Evolutionary conservation across 306 rosid genomes (phyloP).

Genomic region (Glycyrrhiza uralensis): DNA sequence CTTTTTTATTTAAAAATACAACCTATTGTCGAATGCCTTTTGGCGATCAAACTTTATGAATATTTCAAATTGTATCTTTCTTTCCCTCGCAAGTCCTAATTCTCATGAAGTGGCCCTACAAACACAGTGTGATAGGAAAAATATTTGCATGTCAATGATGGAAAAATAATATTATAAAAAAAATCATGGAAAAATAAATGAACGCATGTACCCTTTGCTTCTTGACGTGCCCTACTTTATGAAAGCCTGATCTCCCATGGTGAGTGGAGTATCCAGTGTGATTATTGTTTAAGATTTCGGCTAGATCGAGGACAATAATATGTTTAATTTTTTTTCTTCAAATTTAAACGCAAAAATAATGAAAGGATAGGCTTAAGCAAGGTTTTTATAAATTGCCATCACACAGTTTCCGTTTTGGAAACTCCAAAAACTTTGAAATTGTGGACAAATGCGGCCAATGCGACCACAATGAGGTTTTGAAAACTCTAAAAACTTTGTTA

Average conservation of each 20-base stretch:
- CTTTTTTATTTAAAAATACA: too few species aligned
- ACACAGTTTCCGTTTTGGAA: too few species aligned
- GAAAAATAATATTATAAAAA: neutral
- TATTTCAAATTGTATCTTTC: conserved; percentile 40
- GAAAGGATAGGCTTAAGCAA: neutral
- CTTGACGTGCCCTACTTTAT: conserved; percentile 34
- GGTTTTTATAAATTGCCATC: too few species aligned
- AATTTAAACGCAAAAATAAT: neutral
- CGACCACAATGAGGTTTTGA: too few species aligned
- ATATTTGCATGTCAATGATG: conserved; percentile 51
- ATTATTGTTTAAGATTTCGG: conserved; percentile 21
- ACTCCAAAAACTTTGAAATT: too few species aligned
- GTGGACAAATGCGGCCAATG: too few species aligned
- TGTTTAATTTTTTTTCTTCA: neutral
- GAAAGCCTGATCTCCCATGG: conserved; percentile 21
- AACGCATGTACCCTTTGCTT: conserved; percentile 37
- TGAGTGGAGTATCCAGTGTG: conserved; percentile 29
- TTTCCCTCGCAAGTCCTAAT: conserved; percentile 38
- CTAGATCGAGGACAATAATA: conserved; percentile 11
- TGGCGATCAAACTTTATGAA: conserved; percentile 5
- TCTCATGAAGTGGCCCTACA: conserved; percentile 38
- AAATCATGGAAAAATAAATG: too few species aligned
- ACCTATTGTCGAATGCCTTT: neutral
- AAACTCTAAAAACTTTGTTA: too few species aligned
- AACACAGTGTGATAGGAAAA: conserved; percentile 27